Evolutionary conservation across 2,329 filamentous ascomycete genomes (phyloP).

Genomic region (Endothia cerciana): DNA sequence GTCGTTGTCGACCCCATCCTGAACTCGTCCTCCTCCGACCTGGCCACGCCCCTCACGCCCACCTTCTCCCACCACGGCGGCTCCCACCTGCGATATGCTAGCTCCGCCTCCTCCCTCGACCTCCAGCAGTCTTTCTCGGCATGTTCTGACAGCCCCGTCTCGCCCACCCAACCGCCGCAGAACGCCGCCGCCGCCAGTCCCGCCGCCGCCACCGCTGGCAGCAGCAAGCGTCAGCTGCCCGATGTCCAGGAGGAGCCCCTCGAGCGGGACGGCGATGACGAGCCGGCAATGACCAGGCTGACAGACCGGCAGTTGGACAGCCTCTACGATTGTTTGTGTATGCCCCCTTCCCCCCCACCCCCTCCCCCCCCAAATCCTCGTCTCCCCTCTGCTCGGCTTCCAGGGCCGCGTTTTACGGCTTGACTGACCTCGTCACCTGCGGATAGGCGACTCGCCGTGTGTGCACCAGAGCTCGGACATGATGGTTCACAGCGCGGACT

Average conservation of each 20-base stretch:
- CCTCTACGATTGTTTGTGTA: conserved; percentile 75
- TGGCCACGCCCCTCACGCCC: conserved; percentile 71
- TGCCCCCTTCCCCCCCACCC: conserved; percentile 42
- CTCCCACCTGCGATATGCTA: conserved; percentile 61
- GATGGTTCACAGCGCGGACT: conserved; percentile 41
- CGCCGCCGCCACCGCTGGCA: conserved; percentile 41
- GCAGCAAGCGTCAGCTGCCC: conserved; percentile 70
- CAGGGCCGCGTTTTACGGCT: background rate
- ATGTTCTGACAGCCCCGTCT: conserved; percentile 57
- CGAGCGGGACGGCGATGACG: conserved; percentile 66
- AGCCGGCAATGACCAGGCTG: conserved; percentile 45
- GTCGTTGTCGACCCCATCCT: conserved; percentile 48
- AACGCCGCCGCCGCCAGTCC: conserved; percentile 11
- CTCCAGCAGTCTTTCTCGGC: conserved; percentile 49
- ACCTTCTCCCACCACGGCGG: conserved; percentile 62
- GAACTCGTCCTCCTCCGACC: conserved; percentile 66
- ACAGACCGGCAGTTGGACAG: conserved; percentile 50
- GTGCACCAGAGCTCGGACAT: conserved; percentile 56
- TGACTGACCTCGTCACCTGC: conserved; percentile 8
- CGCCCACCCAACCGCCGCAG: conserved; percentile 49
- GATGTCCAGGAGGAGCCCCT: conserved; percentile 84
- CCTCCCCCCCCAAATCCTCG: conserved; percentile 1
- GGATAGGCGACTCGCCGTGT: conserved; percentile 64
- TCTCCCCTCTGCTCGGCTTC: background rate
- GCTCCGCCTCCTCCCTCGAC: conserved; percentile 79